Base-by-base conservation (phyloP, 2,329 filamentous ascomycete species). In the Hypoxylon sp. region DNA sequence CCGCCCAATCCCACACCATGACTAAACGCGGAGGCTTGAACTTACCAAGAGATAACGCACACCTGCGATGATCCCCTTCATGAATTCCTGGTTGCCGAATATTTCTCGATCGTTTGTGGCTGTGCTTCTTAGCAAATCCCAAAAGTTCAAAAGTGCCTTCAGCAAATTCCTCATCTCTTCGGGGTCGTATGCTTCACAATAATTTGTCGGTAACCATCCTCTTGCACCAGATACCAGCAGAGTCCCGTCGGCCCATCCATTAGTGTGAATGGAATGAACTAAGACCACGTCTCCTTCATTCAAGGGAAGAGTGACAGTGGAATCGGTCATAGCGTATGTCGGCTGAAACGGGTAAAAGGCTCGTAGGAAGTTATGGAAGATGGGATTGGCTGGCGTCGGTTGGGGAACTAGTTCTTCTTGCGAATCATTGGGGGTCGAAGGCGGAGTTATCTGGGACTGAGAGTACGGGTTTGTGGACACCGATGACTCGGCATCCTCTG, bases 161-260 rank as follows among this genome's bases (percentile, higher is more conserved):
- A 99, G 85, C 22, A 99, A 85, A 70, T 90, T 94, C 61, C 90
- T 89, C 86, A 98, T 95, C 71, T 94, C 90, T 22, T 94, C 89
- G 50, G 95, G 94, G 73, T 98, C 93, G 79, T 98, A 99, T 8
- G 93, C 88, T 78, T 98, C 95, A 83, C 96, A 99, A 80, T 98
- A 99, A 81, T 99, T 99, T 7, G 96, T 99, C 2, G 96, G 96
- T 67, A 99, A 84, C 96, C 96, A 99, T 70, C 96, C 96, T 73
- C 96, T 88, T 56, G 92, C 92, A 27, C 95, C 95, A 2, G 94
- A 93, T 25, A 91, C 88, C 68, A 99, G 83, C 44, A 98, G 85
- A 0, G 96, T 99, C 57, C 96, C 96, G 79, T 99, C 96, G 33
- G 96, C 96, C 96, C 96, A 99, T 74, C 96, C 96, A 82, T 98